These are phyloP conservation scores for Penicillium sp. DNA, from an alignment of 2,329 filamentous ascomycete genomes.

Conservation along the genomic window DNA sequence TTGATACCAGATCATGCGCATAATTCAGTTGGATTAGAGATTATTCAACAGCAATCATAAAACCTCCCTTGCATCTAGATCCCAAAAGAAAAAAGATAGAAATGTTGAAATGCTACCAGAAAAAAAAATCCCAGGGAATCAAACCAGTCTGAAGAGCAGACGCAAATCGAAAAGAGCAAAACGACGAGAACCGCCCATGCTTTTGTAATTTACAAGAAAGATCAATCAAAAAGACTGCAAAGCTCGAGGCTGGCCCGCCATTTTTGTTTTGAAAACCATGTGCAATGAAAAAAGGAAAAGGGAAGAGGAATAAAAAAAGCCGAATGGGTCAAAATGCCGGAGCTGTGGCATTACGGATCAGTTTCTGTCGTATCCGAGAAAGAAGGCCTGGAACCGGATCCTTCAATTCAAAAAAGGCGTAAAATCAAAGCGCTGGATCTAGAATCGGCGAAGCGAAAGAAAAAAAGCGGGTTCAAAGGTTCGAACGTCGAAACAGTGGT, in stretches of 20 bases:
- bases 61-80: conserved; percentile 21
- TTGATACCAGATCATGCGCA: neutral
- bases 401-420: neutral
- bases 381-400: neutral
- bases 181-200: conserved; percentile 31
- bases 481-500: conserved; percentile 16
- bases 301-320: neutral
- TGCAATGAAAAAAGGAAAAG: conserved; percentile 10
- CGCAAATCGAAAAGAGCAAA: conserved; percentile 19
- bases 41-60: conserved; percentile 3
- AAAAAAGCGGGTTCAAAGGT: conserved; percentile 3
- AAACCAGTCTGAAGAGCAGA: conserved; percentile 18
- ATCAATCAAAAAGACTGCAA: conserved; percentile 11
- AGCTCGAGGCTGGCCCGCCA: conserved; percentile 9
- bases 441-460: conserved; percentile 14
- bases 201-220: conserved; percentile 38
- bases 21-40: neutral
- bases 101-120: conserved; percentile 11
- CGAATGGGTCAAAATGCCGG: neutral
- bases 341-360: neutral
- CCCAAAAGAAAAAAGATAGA: neutral
- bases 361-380: neutral
- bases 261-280: conserved; percentile 17
- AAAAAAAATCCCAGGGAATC: conserved; percentile 19
- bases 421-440: conserved; percentile 16